Percentiles rank a stretch among this genome's conserved stretches.
Conservation (phyloP, 768 basidiomycete genomes). For the Butyriboletus loyo region DNA sequence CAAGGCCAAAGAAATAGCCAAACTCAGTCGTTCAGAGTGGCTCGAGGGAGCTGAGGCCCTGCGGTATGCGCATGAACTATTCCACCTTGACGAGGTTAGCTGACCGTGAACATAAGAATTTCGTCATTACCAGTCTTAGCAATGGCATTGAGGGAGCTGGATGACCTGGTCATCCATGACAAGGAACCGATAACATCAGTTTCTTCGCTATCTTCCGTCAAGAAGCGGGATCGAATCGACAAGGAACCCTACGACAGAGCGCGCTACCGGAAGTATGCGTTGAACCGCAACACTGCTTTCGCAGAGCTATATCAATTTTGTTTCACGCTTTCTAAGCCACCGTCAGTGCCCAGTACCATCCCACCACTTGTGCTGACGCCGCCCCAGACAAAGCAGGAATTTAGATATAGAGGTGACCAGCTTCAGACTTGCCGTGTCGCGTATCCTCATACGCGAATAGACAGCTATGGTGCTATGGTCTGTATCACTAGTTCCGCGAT, state of each 20-base stretch:
- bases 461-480: constrained; percentile 73
- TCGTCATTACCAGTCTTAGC: constrained; percentile 49
- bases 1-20: constrained; percentile 68
- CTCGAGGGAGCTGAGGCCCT: constrained; percentile 47
- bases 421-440: neutral
- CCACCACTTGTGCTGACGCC: constrained; percentile 3
- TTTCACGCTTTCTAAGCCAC: constrained; percentile 67
- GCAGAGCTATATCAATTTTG: constrained; percentile 66
- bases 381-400: constrained; percentile 60
- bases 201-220: constrained; percentile 24
- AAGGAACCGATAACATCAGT: constrained; percentile 36
- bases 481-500: constrained; percentile 66
- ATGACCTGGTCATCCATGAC: constrained; percentile 54
- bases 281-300: constrained; percentile 52
- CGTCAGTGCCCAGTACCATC: constrained; percentile 45
- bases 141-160: constrained; percentile 55
- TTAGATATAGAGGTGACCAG: constrained; percentile 76
- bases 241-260: constrained; percentile 54
- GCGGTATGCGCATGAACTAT: constrained; percentile 35
- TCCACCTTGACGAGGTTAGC: neutral
- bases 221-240: constrained; percentile 28
- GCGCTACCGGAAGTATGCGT: constrained; percentile 48
- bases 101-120: constrained; percentile 36
- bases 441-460: constrained; percentile 32
- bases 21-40: constrained; percentile 70